These are phyloP conservation scores for Borealophlyctis nickersoniae DNA, from an alignment of 192 early-diverging fungal species.

Conservation along the genomic window DNA sequence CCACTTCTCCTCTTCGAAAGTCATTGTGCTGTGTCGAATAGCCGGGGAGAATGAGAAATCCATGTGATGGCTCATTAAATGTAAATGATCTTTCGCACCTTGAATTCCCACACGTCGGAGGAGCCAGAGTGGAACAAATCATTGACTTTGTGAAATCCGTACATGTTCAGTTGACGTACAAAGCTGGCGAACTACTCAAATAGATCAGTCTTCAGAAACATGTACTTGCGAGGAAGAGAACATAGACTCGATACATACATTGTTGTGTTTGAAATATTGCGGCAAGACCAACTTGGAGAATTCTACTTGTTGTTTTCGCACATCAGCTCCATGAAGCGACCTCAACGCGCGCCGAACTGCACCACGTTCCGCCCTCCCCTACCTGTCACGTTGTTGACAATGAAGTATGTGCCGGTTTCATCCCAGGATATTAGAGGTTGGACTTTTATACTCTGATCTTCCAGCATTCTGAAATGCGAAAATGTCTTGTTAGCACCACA, in stretches of 20 bases:
- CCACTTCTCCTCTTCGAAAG: constrained; percentile 32
- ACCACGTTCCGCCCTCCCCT: background rate
- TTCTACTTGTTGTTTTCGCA: constrained; percentile 18
- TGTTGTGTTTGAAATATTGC: constrained; percentile 48
- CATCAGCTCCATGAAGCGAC: no score
- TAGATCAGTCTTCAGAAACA: constrained; percentile 3
- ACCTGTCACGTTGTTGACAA: constrained; percentile 39
- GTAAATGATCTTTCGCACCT: constrained; percentile 10
- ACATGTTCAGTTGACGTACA: constrained; percentile 48
- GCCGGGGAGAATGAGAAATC: background rate
- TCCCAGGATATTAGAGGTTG: constrained; percentile 39
- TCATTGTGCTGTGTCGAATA: constrained; percentile 26
- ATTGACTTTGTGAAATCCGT: constrained; percentile 56
- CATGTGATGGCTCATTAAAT: constrained; percentile 1
- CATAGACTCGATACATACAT: constrained; percentile 20
- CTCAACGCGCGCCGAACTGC: background rate
- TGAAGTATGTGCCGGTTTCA: constrained; percentile 37
- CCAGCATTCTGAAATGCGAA: constrained; percentile 42
- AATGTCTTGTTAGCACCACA: background rate
- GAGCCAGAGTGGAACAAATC: constrained; percentile 34
- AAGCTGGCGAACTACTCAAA: constrained; percentile 34
- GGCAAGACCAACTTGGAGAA: constrained; percentile 42
- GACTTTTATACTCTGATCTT: constrained; percentile 26
- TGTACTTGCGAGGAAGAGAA: constrained; percentile 14
- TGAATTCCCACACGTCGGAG: constrained; percentile 42